Conservation (phyloP, 805 yeast species). For the Suhomyces prunicola region DNA sequence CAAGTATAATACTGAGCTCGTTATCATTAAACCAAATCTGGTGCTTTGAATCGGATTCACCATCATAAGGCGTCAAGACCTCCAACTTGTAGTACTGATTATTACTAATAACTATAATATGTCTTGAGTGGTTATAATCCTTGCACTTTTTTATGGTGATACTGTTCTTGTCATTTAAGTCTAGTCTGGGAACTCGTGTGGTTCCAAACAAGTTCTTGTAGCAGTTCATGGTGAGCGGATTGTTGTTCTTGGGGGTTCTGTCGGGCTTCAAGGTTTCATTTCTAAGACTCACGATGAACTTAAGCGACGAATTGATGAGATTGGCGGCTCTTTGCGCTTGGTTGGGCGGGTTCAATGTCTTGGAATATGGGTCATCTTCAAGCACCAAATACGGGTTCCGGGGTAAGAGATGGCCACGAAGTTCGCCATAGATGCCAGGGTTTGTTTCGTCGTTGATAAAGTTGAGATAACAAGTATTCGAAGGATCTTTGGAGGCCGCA, state of each 20-base stretch:
- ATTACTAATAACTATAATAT: constrained; percentile 47
- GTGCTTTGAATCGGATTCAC: constrained; percentile 19
- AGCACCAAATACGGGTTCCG: constrained; percentile 73
- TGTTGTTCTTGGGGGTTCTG: constrained; percentile 46
- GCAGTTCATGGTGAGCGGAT: constrained; percentile 64
- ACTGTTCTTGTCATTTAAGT: constrained; percentile 22
- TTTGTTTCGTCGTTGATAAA: constrained; percentile 47
- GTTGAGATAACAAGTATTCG: constrained; percentile 51
- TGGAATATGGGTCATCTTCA: constrained; percentile 68
- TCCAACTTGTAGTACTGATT: constrained; percentile 51
- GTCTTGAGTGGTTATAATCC: constrained; percentile 39
- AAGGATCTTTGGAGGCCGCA: constrained; percentile 43
- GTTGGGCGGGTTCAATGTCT: constrained; percentile 53
- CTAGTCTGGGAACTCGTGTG: constrained; percentile 45
- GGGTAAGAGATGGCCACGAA: constrained; percentile 66
- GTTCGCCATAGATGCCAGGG: constrained; percentile 60
- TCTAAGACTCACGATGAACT: constrained; percentile 61
- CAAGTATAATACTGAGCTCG: constrained; percentile 45
- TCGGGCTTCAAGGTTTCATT: constrained; percentile 56
- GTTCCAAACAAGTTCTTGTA: constrained; percentile 68
- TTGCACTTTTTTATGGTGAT: constrained; percentile 36
- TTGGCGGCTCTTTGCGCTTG: constrained; percentile 70
- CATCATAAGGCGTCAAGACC: constrained; percentile 37
- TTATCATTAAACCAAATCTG: constrained; percentile 53
- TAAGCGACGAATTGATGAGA: constrained; percentile 60